Evolutionary conservation across 2,329 filamentous ascomycete species (phyloP).

Genomic region (Pestalotiopsis sp.): DNA sequence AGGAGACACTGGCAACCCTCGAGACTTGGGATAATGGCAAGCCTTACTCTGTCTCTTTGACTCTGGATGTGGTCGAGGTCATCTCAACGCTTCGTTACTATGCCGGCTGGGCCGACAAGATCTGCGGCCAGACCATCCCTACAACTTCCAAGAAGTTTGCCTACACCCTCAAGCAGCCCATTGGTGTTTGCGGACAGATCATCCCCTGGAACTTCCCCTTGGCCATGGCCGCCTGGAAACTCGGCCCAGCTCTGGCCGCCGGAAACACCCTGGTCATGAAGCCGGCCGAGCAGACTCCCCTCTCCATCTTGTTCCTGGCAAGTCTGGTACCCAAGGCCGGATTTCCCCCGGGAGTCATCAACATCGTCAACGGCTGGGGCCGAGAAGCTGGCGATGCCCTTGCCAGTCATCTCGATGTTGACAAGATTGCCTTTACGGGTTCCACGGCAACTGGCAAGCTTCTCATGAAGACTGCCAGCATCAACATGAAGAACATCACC

Average conservation of each 20-base stretch:
- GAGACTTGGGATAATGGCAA: conserved; percentile 89
- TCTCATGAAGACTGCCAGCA: conserved; percentile 76
- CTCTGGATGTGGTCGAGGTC: conserved; percentile 60
- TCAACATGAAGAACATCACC: conserved; percentile 68
- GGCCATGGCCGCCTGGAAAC: conserved; percentile 74
- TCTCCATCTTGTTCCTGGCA: conserved; percentile 67
- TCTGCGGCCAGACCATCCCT: conserved; percentile 75
- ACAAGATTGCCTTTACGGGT: conserved; percentile 82
- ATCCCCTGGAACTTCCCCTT: conserved; percentile 60
- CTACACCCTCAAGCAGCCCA: conserved; percentile 74
- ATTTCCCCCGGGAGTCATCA: conserved; percentile 78
- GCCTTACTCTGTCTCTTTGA: conserved; percentile 65
- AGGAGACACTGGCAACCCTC: conserved; percentile 46
- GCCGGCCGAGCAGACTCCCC: conserved; percentile 68
- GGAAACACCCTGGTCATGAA: conserved; percentile 69
- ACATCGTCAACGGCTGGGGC: conserved; percentile 74
- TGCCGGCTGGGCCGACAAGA: conserved; percentile 78
- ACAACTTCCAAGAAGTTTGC: conserved; percentile 70
- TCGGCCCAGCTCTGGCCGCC: conserved; percentile 70
- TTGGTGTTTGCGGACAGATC: conserved; percentile 77
- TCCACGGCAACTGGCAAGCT: conserved; percentile 72
- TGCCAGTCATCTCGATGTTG: conserved; percentile 68
- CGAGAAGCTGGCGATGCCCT: conserved; percentile 70
- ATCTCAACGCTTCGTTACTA: conserved; percentile 68
- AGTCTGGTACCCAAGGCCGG: conserved; percentile 72